Percentiles rank a stretch among this genome's conserved stretches.
Conservation (phyloP, 2,329 filamentous ascomycete species). For the Aspergillus versicolor region DNA sequence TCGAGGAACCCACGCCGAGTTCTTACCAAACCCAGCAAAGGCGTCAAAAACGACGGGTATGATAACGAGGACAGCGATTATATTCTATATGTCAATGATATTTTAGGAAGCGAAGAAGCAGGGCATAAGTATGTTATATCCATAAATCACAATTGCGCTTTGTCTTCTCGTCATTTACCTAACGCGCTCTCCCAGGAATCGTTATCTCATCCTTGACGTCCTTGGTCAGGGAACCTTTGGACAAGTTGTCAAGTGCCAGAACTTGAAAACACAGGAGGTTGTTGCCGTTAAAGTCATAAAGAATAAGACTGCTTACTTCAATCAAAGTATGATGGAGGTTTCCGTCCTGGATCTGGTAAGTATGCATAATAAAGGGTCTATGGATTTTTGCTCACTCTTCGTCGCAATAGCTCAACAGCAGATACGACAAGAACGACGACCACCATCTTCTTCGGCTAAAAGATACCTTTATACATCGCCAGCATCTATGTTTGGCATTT, state of each 20-base stretch:
- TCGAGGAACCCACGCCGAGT: constrained; percentile 94
- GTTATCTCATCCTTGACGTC: constrained; percentile 95
- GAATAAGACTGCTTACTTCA: constrained; percentile 98
- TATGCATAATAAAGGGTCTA: constrained; percentile 3
- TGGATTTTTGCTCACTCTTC: constrained; percentile 21
- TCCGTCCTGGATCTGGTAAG: constrained; percentile 90
- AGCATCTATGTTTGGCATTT: constrained; percentile 95
- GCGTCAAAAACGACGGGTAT: constrained; percentile 96
- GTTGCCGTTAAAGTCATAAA: constrained; percentile 99
- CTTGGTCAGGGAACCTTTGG: constrained; percentile 97
- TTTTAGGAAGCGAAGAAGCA: constrained; percentile 93
- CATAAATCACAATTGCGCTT: background rate
- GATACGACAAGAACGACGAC: constrained; percentile 98
- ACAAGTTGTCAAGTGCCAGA: constrained; percentile 98
- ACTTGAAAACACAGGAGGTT: constrained; percentile 96
- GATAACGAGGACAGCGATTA: constrained; percentile 99
- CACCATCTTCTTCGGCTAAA: constrained; percentile 92
- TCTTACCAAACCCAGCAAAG: constrained; percentile 97
- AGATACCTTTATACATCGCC: constrained; percentile 96
- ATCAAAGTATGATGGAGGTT: constrained; percentile 99
- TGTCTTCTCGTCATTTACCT: constrained; percentile 5
- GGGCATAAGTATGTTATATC: constrained; percentile 76
- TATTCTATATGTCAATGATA: constrained; percentile 98
- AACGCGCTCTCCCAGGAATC: constrained; percentile 60
- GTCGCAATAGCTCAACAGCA: constrained; percentile 76